Percentiles rank a stretch among this genome's conserved stretches.
phyloP scores from a whole-genome alignment of 2,329 filamentous ascomycete species.

The Pestalotiopsis sp. region DNA sequence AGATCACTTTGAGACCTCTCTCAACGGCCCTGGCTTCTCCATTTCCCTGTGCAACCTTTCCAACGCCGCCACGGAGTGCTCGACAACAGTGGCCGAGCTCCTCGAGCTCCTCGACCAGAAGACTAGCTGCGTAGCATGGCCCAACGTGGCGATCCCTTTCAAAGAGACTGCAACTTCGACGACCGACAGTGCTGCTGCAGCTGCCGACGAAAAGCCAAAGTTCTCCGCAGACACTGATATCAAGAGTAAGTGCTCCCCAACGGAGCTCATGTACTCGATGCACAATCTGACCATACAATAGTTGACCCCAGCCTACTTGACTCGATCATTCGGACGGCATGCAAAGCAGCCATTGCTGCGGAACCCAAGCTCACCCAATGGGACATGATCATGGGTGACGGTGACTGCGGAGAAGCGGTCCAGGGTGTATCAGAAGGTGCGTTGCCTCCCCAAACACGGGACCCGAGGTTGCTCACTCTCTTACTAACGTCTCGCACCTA shows the following conservation, averaged over 20 bases:
- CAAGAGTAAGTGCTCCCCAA: conserved; percentile 17
- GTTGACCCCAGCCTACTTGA: conserved; percentile 32
- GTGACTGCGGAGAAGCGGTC: conserved; percentile 35
- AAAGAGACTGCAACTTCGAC: neutral
- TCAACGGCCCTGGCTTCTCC: conserved; percentile 59
- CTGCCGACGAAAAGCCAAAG: neutral
- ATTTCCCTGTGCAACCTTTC: conserved; percentile 57
- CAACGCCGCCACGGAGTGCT: conserved; percentile 28
- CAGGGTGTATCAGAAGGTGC: conserved; percentile 25
- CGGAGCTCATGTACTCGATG: neutral
- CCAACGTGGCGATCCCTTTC: conserved; percentile 30
- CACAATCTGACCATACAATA: conserved; percentile 6
- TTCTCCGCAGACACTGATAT: conserved; percentile 12
- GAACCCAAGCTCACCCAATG: conserved; percentile 35
- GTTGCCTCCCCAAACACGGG: neutral
- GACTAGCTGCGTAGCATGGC: conserved; percentile 55
- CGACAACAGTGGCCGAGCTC: conserved; percentile 36
- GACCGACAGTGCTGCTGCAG: neutral
- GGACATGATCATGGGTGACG: conserved; percentile 39
- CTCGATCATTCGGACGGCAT: conserved; percentile 28
- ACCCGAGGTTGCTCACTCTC: neutral
- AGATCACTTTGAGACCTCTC: conserved; percentile 52
- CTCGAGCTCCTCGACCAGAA: conserved; percentile 50
- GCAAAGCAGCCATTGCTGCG: conserved; percentile 36
- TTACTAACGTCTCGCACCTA: conserved; percentile 2